A percentile compares a stretch with the other conserved stretches of the same genome.
phyloP scores from a whole-genome alignment of 768 basidiomycete species.

The Chalciporus chontae region DNA sequence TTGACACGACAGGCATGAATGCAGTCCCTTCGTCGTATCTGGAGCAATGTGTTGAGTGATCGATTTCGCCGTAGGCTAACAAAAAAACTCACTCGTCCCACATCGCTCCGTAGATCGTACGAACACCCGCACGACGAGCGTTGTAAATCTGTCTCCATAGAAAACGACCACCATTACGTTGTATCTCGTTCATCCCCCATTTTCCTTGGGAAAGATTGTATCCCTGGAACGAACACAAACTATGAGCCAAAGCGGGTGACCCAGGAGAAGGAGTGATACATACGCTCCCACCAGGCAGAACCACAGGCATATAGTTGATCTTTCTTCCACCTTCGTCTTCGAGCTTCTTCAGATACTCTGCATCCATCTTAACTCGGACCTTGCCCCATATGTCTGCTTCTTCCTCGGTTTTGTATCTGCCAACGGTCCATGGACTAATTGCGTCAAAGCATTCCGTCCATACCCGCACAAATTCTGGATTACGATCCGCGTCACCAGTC shows the following conservation, averaged over 20 bases:
- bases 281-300: conserved; percentile 80
- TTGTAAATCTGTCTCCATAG: conserved; percentile 78
- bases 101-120: conserved; percentile 78
- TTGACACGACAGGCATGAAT: conserved; percentile 67
- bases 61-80: not conserved
- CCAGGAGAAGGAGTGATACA: conserved; percentile 25
- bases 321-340: conserved; percentile 45
- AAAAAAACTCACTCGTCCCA: conserved; percentile 68
- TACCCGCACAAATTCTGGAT: conserved; percentile 61
- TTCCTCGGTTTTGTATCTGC: conserved; percentile 56
- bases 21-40: conserved; percentile 87
- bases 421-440: conserved; percentile 81
- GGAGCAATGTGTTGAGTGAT: conserved; percentile 4
- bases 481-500: conserved; percentile 62
- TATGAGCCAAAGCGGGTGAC: conserved; percentile 3
- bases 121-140: conserved; percentile 55
- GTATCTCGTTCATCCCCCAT: conserved; percentile 70
- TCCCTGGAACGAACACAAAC: conserved; percentile 41
- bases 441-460: conserved; percentile 81
- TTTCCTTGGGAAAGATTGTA: conserved; percentile 68
- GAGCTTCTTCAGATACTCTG: conserved; percentile 51
- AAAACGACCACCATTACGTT: conserved; percentile 70
- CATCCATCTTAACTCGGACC: conserved; percentile 60
- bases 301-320: conserved; percentile 81
- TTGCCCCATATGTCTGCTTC: conserved; percentile 64